These are phyloP conservation scores for Heteromeles arbutifolia DNA, from an alignment of 306 rosid genomes.

Conservation along the genomic window DNA sequence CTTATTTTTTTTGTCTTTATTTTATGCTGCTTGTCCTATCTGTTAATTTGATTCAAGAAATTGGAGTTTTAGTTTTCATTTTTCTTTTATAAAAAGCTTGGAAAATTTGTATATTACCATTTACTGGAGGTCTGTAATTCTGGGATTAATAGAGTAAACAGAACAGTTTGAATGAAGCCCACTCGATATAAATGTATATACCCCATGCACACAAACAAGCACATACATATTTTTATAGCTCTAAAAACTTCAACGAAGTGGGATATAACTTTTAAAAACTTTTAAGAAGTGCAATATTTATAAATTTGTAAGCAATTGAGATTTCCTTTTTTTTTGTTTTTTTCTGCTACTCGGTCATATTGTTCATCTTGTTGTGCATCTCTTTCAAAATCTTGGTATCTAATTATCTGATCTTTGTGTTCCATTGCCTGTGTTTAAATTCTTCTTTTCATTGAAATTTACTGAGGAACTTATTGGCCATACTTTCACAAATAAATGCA, in stretches of 20 bases:
- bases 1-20: neutral
- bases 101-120: neutral
- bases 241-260: neutral
- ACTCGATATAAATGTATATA: neutral
- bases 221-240: neutral
- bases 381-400: neutral
- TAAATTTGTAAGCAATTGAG: neutral
- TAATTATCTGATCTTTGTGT: neutral
- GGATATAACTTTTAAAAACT: neutral
- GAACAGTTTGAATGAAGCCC: neutral
- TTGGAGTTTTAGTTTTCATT: neutral
- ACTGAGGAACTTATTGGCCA: conserved; percentile 16
- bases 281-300: neutral
- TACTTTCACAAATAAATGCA: conserved; percentile 31
- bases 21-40: neutral
- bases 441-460: conserved; percentile 6
- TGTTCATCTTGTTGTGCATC: neutral
- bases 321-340: neutral
- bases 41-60: neutral
- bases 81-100: neutral
- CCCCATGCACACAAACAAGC: neutral
- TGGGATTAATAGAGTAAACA: neutral
- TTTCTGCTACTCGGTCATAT: neutral
- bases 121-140: neutral
- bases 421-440: neutral